Base-by-base conservation (phyloP, 176 grass and related monocot species). In the Musa acuminata region DNA sequence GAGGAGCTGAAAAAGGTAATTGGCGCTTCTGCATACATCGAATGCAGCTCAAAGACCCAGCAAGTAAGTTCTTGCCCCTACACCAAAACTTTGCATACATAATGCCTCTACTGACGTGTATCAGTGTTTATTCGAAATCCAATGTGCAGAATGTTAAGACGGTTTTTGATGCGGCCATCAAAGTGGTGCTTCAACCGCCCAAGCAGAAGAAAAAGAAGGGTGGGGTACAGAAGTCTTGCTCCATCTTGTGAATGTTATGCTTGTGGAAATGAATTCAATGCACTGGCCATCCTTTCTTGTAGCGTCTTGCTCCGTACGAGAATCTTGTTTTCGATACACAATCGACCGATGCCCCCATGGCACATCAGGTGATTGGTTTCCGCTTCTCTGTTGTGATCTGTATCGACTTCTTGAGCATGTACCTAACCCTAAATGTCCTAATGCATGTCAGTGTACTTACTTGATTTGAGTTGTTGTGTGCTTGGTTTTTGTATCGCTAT, bases 81-180 rank as follows among this genome's bases (percentile, higher is more conserved):
- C 19, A 0, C 25, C 19, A 67, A 51, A n/a, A 68, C 19, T 9
- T 62, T 66, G 16, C 49, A 52, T 48, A 2, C 16, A 65, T 52
- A 8, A 50, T 4, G 2, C 13, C 10, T 11, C 11, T 19, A 53
- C 43, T 11, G 8, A 4, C 10, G 2, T 1, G 1, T 13, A 24
- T 49, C 19, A 8, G n/a, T 3, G 6, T 52, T 23, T 13, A n/a
- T 19, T 8, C 11, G 8, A 62, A n/a, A 62, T 69, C 11, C 13
- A 29, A 19, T 16, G 49, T 58, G 49, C 74, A 85, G 83, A 80
- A 85, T 76, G 78, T 85, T 23, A 85, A 85, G 35, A 62, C 35
- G 53, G 83, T 85, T 65, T 85, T 85, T 54, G 83, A 85, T 80
- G 65, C 83, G 0, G 83, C 83, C 52, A 85, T 85, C 27, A 85